Conservation (phyloP, 2,329 filamentous ascomycete genomes). For the Colletotrichum sp. region DNA sequence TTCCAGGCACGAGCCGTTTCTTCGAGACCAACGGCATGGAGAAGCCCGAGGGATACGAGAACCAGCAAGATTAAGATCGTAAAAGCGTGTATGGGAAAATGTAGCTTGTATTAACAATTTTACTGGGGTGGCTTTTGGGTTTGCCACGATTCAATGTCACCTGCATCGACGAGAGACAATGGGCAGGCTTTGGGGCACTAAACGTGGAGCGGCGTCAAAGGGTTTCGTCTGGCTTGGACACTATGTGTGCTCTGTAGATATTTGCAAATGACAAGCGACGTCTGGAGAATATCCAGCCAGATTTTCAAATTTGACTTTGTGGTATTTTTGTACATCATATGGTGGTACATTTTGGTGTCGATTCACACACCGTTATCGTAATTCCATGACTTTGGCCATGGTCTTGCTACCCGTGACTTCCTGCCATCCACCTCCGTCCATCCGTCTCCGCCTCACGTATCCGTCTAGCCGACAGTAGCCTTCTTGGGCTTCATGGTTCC, state of each 20-base stretch:
- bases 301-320: background rate
- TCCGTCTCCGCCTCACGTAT: background rate
- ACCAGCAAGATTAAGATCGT: conserved; percentile 58
- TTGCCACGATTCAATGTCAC: conserved; percentile 4
- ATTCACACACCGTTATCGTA: background rate
- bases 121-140: conserved; percentile 9
- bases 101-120: conserved; percentile 18
- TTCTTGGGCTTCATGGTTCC: conserved; percentile 99
- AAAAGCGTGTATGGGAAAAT: background rate
- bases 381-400: background rate
- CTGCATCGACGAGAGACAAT: conserved; percentile 6
- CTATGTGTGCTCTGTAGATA: conserved; percentile 18
- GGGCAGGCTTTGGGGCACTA: conserved; percentile 12
- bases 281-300: background rate
- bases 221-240: conserved; percentile 16
- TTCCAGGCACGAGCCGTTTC: conserved; percentile 79
- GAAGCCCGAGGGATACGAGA: conserved; percentile 87
- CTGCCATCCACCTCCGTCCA: background rate
- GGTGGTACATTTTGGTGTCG: background rate
- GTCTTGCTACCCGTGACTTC: background rate
- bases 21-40: conserved; percentile 82
- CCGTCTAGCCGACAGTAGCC: conserved; percentile 56
- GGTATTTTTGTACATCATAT: conserved; percentile 7
- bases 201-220: conserved; percentile 21
- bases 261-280: conserved; percentile 1